Evolutionary conservation across 805 yeast genomes (phyloP).

Genomic region (Metschnikowia anglica): DNA sequence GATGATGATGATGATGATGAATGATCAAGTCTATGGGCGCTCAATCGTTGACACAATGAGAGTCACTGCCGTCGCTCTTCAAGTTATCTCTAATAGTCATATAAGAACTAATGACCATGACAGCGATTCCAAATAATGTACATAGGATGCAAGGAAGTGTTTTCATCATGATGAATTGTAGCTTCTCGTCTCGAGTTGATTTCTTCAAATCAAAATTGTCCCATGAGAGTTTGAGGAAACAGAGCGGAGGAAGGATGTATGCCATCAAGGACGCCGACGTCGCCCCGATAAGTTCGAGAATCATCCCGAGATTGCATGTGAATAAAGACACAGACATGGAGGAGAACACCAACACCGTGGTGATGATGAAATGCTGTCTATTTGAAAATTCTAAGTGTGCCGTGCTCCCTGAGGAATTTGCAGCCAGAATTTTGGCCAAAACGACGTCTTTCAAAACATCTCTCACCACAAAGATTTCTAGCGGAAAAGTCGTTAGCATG

Average conservation of each 20-base stretch:
- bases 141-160: slow-evolving; percentile 61
- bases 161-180: slow-evolving; percentile 33
- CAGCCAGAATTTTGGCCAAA: slow-evolving; percentile 20
- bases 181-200: slow-evolving; percentile 23
- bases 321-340: slow-evolving; percentile 76
- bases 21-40: slow-evolving; percentile 9
- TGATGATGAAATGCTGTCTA: slow-evolving; percentile 58
- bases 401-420: slow-evolving; percentile 18
- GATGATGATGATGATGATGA: slow-evolving; percentile 29
- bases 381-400: slow-evolving; percentile 43
- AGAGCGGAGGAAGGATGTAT: slow-evolving; percentile 84
- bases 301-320: slow-evolving; percentile 87
- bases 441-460: slow-evolving; percentile 76
- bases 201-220: slow-evolving; percentile 35
- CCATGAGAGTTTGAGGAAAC: slow-evolving; percentile 66
- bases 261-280: slow-evolving; percentile 93
- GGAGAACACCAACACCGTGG: slow-evolving; percentile 60
- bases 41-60: slow-evolving; percentile 47
- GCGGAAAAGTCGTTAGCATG: slow-evolving; percentile 88
- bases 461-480: slow-evolving; percentile 86
- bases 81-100: slow-evolving; percentile 60
- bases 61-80: slow-evolving; percentile 36
- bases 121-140: slow-evolving; percentile 66
- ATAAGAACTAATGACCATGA: slow-evolving; percentile 77
- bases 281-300: slow-evolving; percentile 87